Percentiles rank a stretch among this genome's conserved stretches.
Evolutionary conservation across 1,139 yeast genomes (phyloP).

Genomic region (Trichomonascaceae sp.): DNA sequence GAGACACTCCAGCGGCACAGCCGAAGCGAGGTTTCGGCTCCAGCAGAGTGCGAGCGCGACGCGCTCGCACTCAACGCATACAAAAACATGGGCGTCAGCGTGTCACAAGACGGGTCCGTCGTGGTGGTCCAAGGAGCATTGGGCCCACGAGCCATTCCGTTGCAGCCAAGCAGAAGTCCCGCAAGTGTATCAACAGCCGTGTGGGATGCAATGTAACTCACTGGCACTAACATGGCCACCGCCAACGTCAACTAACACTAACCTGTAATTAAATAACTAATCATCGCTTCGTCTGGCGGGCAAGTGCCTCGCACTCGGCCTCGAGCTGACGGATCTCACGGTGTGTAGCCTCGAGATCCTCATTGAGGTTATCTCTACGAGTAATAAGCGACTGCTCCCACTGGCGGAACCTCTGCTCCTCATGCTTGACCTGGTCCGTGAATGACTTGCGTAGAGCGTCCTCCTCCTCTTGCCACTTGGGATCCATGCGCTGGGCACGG

Average conservation of each 20-base stretch:
- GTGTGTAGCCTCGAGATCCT: constrained; percentile 85
- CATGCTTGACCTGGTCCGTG: constrained; percentile 96
- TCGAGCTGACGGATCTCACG: constrained; percentile 25
- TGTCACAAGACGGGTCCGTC: no score
- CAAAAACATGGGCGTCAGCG: no score
- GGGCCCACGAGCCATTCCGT: no score
- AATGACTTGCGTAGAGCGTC: constrained; percentile 86
- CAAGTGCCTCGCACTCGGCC: constrained; percentile 20
- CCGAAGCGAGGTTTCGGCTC: no score
- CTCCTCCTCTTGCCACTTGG: constrained; percentile 92
- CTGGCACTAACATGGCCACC: no score
- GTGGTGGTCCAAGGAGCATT: no score
- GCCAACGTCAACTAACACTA: no score
- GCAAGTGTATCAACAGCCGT: background rate
- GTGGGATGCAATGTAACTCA: background rate
- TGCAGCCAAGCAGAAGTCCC: no score
- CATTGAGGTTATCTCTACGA: constrained; percentile 87
- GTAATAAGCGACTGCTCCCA: constrained; percentile 96
- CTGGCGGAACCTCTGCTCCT: constrained; percentile 93
- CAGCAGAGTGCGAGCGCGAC: no score
- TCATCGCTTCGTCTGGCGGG: constrained; percentile 11
- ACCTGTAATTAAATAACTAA: background rate
- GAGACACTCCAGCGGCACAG: no score
- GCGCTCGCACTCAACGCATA: no score
- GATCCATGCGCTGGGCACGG: constrained; percentile 39